These are phyloP conservation scores for Ramaria rubella DNA, from an alignment of 768 basidiomycete genomes.

Conservation along the genomic window DNA sequence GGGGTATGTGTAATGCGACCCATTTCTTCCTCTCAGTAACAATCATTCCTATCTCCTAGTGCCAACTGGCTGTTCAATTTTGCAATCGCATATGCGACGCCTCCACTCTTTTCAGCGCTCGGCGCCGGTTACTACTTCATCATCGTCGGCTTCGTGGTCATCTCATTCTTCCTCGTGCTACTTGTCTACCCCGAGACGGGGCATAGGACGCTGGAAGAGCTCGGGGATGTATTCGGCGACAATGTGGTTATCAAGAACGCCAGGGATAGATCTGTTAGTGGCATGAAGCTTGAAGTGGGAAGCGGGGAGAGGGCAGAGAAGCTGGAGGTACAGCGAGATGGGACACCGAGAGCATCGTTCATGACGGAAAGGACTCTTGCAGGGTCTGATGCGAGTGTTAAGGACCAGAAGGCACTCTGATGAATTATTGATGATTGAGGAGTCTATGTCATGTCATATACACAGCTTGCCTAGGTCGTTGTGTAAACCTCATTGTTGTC, in stretches of 20 bases:
- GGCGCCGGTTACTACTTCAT: slow-evolving; percentile 47
- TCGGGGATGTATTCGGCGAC: slow-evolving; percentile 44
- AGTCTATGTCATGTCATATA: no score
- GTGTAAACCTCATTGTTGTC: no score
- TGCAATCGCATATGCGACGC: slow-evolving; percentile 42
- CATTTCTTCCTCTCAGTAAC: neutral
- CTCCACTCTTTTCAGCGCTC: slow-evolving; percentile 51
- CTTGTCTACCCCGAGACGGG: slow-evolving; percentile 47
- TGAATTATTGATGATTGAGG: no score
- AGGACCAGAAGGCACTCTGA: no score
- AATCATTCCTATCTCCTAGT: slow-evolving; percentile 16
- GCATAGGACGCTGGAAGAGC: slow-evolving; percentile 40
- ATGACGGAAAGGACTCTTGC: neutral
- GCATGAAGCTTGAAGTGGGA: neutral
- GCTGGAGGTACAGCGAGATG: neutral
- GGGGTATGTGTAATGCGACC: neutral
- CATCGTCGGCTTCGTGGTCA: slow-evolving; percentile 39
- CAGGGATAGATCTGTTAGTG: neutral
- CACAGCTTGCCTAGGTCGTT: no score
- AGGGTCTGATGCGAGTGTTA: no score
- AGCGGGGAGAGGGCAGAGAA: neutral
- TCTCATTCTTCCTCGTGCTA: slow-evolving; percentile 41
- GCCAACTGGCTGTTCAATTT: slow-evolving; percentile 31
- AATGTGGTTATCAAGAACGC: slow-evolving; percentile 7
- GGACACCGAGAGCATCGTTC: neutral